These are phyloP conservation scores for Suillus subluteus DNA, from an alignment of 768 basidiomycete genomes.

Conservation along the genomic window DNA sequence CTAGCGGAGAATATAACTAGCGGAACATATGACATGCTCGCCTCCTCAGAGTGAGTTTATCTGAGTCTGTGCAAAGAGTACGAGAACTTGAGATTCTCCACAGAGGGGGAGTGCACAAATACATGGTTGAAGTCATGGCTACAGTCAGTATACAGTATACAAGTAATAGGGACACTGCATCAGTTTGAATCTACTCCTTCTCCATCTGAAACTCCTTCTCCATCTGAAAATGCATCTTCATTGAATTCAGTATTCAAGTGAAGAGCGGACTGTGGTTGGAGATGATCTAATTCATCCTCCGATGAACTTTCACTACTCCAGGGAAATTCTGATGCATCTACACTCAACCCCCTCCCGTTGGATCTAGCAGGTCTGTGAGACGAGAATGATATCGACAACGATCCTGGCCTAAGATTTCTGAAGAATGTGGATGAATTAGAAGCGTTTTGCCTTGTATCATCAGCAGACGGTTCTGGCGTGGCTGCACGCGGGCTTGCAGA, in stretches of 20 bases:
- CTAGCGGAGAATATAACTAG: no score
- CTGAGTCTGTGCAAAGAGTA: neutral
- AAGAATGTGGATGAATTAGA: slow-evolving; percentile 41
- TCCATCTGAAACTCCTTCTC: slow-evolving; percentile 25
- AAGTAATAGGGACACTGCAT: slow-evolving; percentile 3
- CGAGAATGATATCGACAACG: slow-evolving; percentile 44
- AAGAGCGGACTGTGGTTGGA: slow-evolving; percentile 18
- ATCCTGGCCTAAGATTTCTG: slow-evolving; percentile 45
- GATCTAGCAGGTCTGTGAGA: slow-evolving; percentile 28
- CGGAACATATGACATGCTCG: no score
- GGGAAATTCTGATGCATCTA: slow-evolving; percentile 36
- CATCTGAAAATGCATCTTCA: slow-evolving; percentile 20
- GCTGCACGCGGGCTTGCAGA: slow-evolving; percentile 17
- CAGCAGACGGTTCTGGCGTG: slow-evolving; percentile 13
- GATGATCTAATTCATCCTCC: slow-evolving; percentile 41
- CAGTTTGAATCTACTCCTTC: slow-evolving; percentile 29
- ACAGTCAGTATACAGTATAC: slow-evolving; percentile 15
- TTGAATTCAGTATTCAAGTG: slow-evolving; percentile 16
- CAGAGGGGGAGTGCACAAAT: neutral
- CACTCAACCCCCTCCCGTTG: slow-evolving; percentile 28
- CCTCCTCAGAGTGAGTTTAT: no score
- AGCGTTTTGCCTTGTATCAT: slow-evolving; percentile 16
- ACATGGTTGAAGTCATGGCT: slow-evolving; percentile 1
- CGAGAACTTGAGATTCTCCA: neutral
- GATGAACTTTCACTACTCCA: slow-evolving; percentile 70